Evolutionary conservation across 2,329 filamentous ascomycete species (phyloP).

Genomic region (Purpureocillium lavendulum): DNA sequence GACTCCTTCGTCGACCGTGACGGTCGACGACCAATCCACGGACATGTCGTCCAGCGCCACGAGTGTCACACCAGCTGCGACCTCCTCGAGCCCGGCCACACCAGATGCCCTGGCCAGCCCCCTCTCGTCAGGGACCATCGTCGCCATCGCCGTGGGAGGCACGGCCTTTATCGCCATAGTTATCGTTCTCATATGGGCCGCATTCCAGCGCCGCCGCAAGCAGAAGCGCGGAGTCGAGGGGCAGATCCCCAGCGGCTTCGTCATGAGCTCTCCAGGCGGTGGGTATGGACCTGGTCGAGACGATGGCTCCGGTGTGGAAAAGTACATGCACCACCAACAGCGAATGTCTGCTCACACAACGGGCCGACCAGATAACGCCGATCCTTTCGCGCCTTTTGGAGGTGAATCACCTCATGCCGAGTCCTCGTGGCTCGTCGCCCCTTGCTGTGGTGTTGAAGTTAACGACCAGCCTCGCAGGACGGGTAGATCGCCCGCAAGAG

Average conservation of each 20-base stretch:
- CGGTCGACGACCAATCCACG: no score
- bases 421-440: not conserved
- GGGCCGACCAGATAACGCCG: conserved; percentile 15
- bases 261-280: no score
- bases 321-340: conserved; percentile 12
- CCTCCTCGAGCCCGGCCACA: not conserved
- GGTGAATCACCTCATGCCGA: conserved; percentile 20
- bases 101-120: not conserved
- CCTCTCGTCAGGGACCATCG: conserved; percentile 21
- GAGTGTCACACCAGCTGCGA: no score
- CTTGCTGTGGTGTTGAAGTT: not conserved
- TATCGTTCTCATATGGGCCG: conserved; percentile 11
- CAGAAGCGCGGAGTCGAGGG: conserved; percentile 3
- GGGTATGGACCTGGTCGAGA: not conserved
- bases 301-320: conserved; percentile 15
- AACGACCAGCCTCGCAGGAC: conserved; percentile 15
- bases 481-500: conserved; percentile 21
- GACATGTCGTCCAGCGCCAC: no score
- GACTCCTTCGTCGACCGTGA: no score
- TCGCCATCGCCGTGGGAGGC: conserved; percentile 23
- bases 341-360: conserved; percentile 17
- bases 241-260: no score
- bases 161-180: conserved; percentile 17
- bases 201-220: conserved; percentile 12
- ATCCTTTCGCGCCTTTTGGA: conserved; percentile 36